A percentile compares a stretch with the other conserved stretches of the same genome.
These are phyloP conservation scores for Penicillium thymicola DNA, from an alignment of 2,329 filamentous ascomycete genomes.

Conservation along the genomic window DNA sequence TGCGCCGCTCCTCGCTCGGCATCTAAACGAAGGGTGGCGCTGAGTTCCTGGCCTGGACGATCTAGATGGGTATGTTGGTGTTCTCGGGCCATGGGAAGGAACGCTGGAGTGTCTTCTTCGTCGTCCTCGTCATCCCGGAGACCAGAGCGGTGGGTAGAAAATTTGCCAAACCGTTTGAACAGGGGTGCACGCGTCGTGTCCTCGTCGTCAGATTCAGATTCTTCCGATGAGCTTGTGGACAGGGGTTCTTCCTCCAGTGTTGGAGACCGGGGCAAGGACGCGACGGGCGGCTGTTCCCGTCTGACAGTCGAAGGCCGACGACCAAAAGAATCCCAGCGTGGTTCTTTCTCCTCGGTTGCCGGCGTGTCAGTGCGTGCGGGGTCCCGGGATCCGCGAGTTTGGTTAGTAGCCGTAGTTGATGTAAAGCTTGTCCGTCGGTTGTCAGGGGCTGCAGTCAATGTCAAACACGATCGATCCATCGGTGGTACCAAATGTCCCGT, in stretches of 20 bases:
- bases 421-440: slow-evolving; percentile 31
- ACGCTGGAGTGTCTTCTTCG: slow-evolving; percentile 47
- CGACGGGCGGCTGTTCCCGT: slow-evolving; percentile 24
- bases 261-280: slow-evolving; percentile 29
- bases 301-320: slow-evolving; percentile 24
- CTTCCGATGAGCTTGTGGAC: slow-evolving; percentile 31
- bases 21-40: slow-evolving; percentile 42
- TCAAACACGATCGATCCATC: neutral
- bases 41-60: slow-evolving; percentile 34
- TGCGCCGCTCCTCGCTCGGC: slow-evolving; percentile 29
- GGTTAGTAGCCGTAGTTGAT: slow-evolving; percentile 30
- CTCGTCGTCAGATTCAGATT: slow-evolving; percentile 32
- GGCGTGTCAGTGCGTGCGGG: slow-evolving; percentile 26
- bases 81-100: slow-evolving; percentile 41
- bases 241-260: slow-evolving; percentile 35
- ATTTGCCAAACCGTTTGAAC: slow-evolving; percentile 40
- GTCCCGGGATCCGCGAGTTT: slow-evolving; percentile 24
- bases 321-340: slow-evolving; percentile 19
- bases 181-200: slow-evolving; percentile 23
- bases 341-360: slow-evolving; percentile 25
- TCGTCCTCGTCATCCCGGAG: slow-evolving; percentile 41
- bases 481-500: neutral
- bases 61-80: slow-evolving; percentile 17
- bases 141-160: slow-evolving; percentile 35
- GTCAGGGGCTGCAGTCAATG: slow-evolving; percentile 12